A percentile compares a stretch with the other conserved stretches of the same genome.
These are phyloP conservation scores for Seminavis robusta DNA, from an alignment of 108 stramenopile genomes.

Conservation along the genomic window DNA sequence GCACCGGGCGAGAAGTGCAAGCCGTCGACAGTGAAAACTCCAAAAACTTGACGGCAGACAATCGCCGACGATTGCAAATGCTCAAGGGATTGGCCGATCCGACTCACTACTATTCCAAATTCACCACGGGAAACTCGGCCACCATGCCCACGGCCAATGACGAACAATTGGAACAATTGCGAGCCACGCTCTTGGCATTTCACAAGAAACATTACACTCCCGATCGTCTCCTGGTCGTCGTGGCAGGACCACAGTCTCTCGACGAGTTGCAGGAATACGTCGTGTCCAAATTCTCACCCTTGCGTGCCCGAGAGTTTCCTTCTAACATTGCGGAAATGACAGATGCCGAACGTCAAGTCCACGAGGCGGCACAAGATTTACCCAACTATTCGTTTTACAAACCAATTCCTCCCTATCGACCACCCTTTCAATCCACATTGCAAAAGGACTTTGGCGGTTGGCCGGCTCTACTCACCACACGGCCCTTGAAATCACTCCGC, in stretches of 20 bases:
- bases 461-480: constrained; percentile 64
- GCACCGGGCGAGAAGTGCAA: constrained; percentile 75
- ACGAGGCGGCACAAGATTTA: constrained; percentile 59
- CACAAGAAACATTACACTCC: constrained; percentile 79
- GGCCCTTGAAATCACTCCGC: constrained; percentile 62
- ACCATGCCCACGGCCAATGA: constrained; percentile 60
- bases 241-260: constrained; percentile 77
- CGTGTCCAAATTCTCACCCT: constrained; percentile 56
- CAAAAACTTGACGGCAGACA: constrained; percentile 82
- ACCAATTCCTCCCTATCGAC: constrained; percentile 32
- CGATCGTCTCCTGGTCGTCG: constrained; percentile 68
- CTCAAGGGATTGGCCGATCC: constrained; percentile 67
- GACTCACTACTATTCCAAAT: constrained; percentile 77
- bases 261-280: constrained; percentile 76
- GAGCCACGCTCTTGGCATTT: constrained; percentile 75
- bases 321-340: constrained; percentile 7
- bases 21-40: constrained; percentile 89
- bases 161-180: constrained; percentile 42
- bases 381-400: constrained; percentile 39
- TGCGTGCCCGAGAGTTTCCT: constrained; percentile 15
- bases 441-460: constrained; percentile 35
- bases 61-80: constrained; percentile 71
- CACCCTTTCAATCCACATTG: constrained; percentile 50
- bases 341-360: constrained; percentile 45
- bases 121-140: constrained; percentile 73